Evolutionary conservation across 1,284 basidiomycete genomes (phyloP).

Genomic region (Sphaerobolus stellatus): DNA sequence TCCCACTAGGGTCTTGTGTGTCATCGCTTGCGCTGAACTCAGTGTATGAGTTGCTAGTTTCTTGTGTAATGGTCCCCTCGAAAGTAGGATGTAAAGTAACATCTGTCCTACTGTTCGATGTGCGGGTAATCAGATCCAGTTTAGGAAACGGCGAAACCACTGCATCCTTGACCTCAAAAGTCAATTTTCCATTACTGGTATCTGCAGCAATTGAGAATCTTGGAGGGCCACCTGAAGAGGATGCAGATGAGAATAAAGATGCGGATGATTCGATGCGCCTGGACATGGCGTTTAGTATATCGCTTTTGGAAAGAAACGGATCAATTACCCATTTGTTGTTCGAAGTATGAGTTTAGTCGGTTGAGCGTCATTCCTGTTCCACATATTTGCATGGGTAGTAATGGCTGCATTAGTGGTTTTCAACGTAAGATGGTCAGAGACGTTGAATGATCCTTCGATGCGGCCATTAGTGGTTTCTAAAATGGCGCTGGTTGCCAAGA

Average conservation of each 20-base stretch:
- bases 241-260: slow-evolving; percentile 11
- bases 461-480: slow-evolving; percentile 17
- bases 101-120: slow-evolving; percentile 36
- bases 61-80: slow-evolving; percentile 33
- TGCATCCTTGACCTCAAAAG: slow-evolving; percentile 10
- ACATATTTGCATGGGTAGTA: slow-evolving; percentile 15
- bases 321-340: slow-evolving; percentile 16
- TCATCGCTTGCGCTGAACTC: neutral
- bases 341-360: slow-evolving; percentile 11
- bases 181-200: slow-evolving; percentile 14
- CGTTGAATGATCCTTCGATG: slow-evolving; percentile 20
- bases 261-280: slow-evolving; percentile 7
- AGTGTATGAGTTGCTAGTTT: neutral
- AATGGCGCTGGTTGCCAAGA: slow-evolving; percentile 7
- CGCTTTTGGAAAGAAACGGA: slow-evolving; percentile 9
- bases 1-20: slow-evolving; percentile 1
- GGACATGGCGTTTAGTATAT: too few relatives aligned
- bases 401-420: slow-evolving; percentile 20
- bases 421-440: slow-evolving; percentile 14
- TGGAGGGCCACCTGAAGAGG: slow-evolving; percentile 1
- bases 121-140: slow-evolving; percentile 22
- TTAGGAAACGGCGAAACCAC: slow-evolving; percentile 18
- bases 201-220: slow-evolving; percentile 12
- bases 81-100: slow-evolving; percentile 41
- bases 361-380: slow-evolving; percentile 4